Conservation (phyloP, 208 protist genomes). For the Acanthamoeba royreba region DNA sequence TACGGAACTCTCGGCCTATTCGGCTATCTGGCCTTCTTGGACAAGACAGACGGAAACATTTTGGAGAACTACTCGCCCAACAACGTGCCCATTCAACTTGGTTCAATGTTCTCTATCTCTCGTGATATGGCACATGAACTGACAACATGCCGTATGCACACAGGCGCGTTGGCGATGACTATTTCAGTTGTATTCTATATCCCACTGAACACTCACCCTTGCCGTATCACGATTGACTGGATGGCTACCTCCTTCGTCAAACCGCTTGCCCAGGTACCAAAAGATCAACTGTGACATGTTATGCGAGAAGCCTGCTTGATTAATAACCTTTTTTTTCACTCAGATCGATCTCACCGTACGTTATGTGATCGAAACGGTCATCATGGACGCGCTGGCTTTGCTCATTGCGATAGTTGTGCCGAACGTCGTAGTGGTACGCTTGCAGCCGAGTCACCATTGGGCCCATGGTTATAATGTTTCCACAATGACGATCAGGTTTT, state of each 20-base stretch:
- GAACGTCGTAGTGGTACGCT: neutral
- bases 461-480: neutral
- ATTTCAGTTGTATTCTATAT: constrained; percentile 35
- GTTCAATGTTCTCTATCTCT: no score
- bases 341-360: neutral
- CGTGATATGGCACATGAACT: neutral
- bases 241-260: neutral
- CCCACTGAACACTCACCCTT: constrained; percentile 38
- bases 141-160: neutral
- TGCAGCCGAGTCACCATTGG: neutral
- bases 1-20: constrained; percentile 9
- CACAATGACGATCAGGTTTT: neutral
- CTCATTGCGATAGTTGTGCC: constrained; percentile 13
- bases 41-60: constrained; percentile 31
- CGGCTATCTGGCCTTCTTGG: constrained; percentile 26
- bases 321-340: neutral
- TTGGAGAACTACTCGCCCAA: neutral
- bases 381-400: neutral
- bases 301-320: neutral
- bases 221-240: constrained; percentile 36
- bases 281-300: no score
- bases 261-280: neutral
- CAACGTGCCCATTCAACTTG: constrained; percentile 10
- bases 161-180: constrained; percentile 22
- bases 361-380: constrained; percentile 21